phyloP scores from a whole-genome alignment of 352 stramenopile genomes.

The Globisporangium okanoganense region DNA sequence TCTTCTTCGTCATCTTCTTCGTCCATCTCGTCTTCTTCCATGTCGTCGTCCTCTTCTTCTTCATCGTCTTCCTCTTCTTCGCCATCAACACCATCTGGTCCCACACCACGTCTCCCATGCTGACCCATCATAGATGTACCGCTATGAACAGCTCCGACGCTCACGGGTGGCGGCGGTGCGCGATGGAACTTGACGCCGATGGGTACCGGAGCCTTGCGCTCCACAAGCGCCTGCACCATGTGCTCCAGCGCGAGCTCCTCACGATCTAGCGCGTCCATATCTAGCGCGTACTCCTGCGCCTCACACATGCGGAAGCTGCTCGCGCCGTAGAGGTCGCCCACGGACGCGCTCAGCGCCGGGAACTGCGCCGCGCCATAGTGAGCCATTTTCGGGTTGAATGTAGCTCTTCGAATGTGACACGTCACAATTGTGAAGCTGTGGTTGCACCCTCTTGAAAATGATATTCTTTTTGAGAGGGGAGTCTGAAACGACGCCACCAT shows the following conservation, averaged over 20 bases:
- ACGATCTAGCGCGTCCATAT: conserved; percentile 52
- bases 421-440: neutral
- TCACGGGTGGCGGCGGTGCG: conserved; percentile 2
- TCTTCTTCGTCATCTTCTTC: conserved; percentile 35
- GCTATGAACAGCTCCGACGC: neutral
- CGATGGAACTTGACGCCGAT: conserved; percentile 65
- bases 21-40: conserved; percentile 37
- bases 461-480: neutral
- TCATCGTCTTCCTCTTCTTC: conserved; percentile 20
- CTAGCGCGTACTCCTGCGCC: conserved; percentile 34
- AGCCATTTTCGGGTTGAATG: neutral
- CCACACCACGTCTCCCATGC: conserved; percentile 2
- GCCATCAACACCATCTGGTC: conserved; percentile 3
- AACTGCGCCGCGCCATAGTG: conserved; percentile 15
- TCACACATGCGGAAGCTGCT: conserved; percentile 45
- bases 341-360: conserved; percentile 36
- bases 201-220: conserved; percentile 38
- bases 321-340: conserved; percentile 60
- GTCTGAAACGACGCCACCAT: conserved; percentile 3
- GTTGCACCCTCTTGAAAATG: neutral
- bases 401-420: neutral
- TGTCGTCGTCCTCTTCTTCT: conserved; percentile 36
- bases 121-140: neutral
- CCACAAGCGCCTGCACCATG: conserved; percentile 47
- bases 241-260: conserved; percentile 53